Evolutionary conservation across 2,329 filamentous ascomycete genomes (phyloP), one percentile per base, ranked within the genome.

Genomic region (Fusarium musae): DNA sequence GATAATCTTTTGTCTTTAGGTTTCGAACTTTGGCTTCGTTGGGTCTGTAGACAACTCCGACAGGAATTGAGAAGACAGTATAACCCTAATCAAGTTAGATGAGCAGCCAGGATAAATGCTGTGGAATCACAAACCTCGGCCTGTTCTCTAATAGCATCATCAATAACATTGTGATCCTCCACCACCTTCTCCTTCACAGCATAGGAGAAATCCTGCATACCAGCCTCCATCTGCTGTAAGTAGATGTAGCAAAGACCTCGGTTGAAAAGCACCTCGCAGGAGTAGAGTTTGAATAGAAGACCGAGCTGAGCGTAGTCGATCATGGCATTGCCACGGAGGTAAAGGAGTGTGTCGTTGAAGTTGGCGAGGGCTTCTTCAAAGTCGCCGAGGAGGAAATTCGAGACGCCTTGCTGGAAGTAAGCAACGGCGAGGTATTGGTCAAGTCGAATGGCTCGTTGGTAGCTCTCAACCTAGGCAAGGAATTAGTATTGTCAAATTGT

Each of bases 21-120:
- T 99, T 99, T 84, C 97, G 97, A 75, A 99, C 96, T 83, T 99
- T 99, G 72, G 96, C 95, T 79, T 97, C 95, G 80, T 98, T 98
- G 28, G 96, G 96, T 66, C 96, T 89, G 83, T 98, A 99, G 21
- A 99, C 90, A 37, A 98, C 93, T 30, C 96, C 96, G 17, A 98
- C 95, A 1, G 96, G 96, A 59, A 98, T 98, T 0, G 95, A 98
- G 84, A 99, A 99, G 46, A 99, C 96, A 1, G 96, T 98, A 80
- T 99, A 99, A 52, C 96, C 96, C 93, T 97, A 70, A 40, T 62
- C 19, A 44, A 63, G 72, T 84, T 68, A 85, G 78, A 54, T 28
- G 34, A 61, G 23, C 21, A 6, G 12, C n/a, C 11, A 19, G 7
- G 28, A 39, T 3, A 26, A 19, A n/a, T 10, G 16, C 34, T 26